Conservation (phyloP, 78 protist species). For the Tieghemostelium lacteum region DNA sequence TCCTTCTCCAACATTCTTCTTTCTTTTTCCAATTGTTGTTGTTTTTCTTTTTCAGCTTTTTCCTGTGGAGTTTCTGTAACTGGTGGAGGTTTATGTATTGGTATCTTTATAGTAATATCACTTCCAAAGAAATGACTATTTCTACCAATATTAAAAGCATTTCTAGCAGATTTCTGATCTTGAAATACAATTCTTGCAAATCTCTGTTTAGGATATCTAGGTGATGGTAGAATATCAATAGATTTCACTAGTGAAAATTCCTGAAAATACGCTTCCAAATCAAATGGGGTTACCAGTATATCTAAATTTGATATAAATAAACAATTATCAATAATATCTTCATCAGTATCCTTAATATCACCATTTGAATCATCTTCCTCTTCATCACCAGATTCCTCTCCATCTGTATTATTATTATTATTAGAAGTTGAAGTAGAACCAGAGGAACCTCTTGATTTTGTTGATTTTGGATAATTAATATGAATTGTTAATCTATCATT, state of each 20-base stretch:
- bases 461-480: neutral
- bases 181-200: neutral
- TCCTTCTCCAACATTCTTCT: constrained; percentile 1
- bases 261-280: constrained; percentile 7
- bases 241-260: constrained; percentile 11
- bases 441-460: too few relatives aligned
- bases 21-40: constrained; percentile 21
- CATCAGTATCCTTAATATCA: constrained; percentile 6
- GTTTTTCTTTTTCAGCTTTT: neutral
- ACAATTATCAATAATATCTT: neutral
- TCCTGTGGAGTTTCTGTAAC: neutral
- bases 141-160: neutral
- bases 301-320: constrained; percentile 28
- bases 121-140: constrained; percentile 56
- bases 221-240: neutral
- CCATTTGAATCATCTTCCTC: neutral
- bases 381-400: neutral
- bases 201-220: constrained; percentile 12
- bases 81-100: constrained; percentile 4
- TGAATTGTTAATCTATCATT: constrained; percentile 19
- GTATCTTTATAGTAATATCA: neutral
- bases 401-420: neutral
- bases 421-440: too few relatives aligned
- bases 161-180: constrained; percentile 23
- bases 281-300: neutral